These are phyloP conservation scores for Colletotrichum godetiae DNA, from an alignment of 2,329 filamentous ascomycete genomes.

Conservation along the genomic window DNA sequence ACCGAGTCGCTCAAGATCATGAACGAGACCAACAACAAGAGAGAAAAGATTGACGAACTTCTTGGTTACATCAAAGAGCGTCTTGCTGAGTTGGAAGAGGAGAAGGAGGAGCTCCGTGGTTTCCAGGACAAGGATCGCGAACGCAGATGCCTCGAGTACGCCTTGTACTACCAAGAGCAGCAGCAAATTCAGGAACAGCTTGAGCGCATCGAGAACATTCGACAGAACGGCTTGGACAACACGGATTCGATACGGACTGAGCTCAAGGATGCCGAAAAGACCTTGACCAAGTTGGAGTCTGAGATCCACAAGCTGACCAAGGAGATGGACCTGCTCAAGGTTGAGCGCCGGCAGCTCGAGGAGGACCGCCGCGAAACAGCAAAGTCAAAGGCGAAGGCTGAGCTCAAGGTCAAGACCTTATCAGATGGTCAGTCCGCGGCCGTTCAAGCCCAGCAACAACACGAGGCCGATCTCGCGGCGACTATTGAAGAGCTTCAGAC, in stretches of 20 bases:
- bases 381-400: slow-evolving; percentile 83
- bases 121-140: slow-evolving; percentile 97
- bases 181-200: slow-evolving; percentile 80
- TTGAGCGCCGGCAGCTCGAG: slow-evolving; percentile 89
- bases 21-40: slow-evolving; percentile 95
- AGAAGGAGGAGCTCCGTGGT: slow-evolving; percentile 93
- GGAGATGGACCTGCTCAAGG: slow-evolving; percentile 83
- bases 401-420: slow-evolving; percentile 85
- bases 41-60: slow-evolving; percentile 92
- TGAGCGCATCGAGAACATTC: slow-evolving; percentile 83
- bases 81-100: slow-evolving; percentile 89
- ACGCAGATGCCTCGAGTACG: slow-evolving; percentile 91
- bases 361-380: slow-evolving; percentile 88
- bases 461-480: slow-evolving; percentile 77
- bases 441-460: slow-evolving; percentile 77
- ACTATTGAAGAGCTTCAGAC: slow-evolving; percentile 80
- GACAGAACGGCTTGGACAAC: slow-evolving; percentile 85
- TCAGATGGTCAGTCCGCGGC: slow-evolving; percentile 84
- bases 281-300: slow-evolving; percentile 79
- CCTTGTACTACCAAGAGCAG: slow-evolving; percentile 91
- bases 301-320: slow-evolving; percentile 85
- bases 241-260: slow-evolving; percentile 83
- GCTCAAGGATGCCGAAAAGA: slow-evolving; percentile 82
- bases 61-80: slow-evolving; percentile 93
- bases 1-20: slow-evolving; percentile 96